Base-by-base conservation (phyloP, 306 rosid species). In the Castanospermum australe region DNA sequence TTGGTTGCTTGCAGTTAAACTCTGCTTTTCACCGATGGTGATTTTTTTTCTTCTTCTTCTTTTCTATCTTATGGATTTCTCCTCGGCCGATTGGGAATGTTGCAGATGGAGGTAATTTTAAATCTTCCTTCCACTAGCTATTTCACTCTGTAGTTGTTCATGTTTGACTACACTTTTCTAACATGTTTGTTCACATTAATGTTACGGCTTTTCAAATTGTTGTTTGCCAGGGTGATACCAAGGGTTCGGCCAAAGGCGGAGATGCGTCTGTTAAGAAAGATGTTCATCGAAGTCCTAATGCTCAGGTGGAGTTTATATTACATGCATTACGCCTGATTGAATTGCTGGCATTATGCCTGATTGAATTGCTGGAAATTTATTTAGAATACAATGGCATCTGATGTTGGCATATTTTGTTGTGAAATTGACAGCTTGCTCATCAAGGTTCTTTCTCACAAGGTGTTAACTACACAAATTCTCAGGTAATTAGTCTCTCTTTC, bases 181-280 rank as follows among this genome's bases (percentile, higher is more conserved):
- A 7, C 35, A 18, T 38, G 30, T 79, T 20, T 38, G 47, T 25
- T 10, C 6, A 7, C 66, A 51, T 22, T 33, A 6, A 57, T 33
- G 56, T 7, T 39, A 17, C 35, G 66, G 28, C 25, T 71, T 79
- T 64, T 75, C 6, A 45, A 65, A 73, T 47, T 69, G 71, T 84
- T 71, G 72, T 48, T 42, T 62, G 38, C 52, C 71, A 93, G 98
- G 98, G 94, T 79, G 98, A 93, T 82, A 83, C 98, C n/a, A 93
- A 91, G 87, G 92, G 98, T 47, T 84, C 90, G 15, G 89, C 87
- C 17, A 93, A 91, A 83, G 89, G 90, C 70, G 98, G 98, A 70
- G 98, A 93, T 12, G 55, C 88, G 5, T 89, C 94, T 76, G 60
- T 85, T 45, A 91, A 84, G 83, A 89, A 86, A 59, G 97, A 93